These are phyloP conservation scores for Alternaria gansuensis DNA, from an alignment of 2,329 filamentous ascomycete genomes.

Conservation along the genomic window DNA sequence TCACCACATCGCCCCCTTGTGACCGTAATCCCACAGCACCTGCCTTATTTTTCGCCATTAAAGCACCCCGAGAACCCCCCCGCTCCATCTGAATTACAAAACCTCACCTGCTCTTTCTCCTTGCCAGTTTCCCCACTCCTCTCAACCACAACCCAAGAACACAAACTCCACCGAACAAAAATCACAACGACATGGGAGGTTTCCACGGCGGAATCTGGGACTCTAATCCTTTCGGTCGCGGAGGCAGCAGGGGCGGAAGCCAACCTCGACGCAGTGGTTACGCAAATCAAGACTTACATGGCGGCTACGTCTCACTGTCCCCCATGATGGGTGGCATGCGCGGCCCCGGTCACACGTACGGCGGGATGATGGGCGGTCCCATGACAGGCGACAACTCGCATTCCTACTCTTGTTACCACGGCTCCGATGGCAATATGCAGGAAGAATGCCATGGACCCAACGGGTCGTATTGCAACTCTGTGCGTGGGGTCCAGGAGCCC, in stretches of 20 bases:
- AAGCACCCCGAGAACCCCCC: background rate
- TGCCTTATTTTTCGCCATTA: background rate
- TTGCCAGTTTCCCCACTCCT: background rate
- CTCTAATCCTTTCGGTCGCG: background rate
- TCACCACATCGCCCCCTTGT: background rate
- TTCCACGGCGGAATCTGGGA: slow-evolving; percentile 6
- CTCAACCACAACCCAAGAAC: background rate
- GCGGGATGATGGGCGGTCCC: background rate
- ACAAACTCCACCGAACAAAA: background rate
- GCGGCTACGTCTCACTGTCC: background rate
- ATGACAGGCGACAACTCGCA: background rate
- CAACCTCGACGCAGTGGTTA: background rate
- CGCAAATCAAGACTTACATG: background rate
- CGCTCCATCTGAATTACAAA: background rate
- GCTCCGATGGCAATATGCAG: background rate
- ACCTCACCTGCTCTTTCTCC: background rate
- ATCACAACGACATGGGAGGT: background rate
- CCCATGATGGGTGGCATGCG: background rate
- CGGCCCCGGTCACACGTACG: background rate
- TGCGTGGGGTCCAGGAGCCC: background rate
- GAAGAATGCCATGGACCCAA: slow-evolving; percentile 4
- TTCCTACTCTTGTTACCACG: slow-evolving; percentile 2
- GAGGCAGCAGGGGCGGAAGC: background rate
- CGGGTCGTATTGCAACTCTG: background rate
- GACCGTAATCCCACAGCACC: background rate